Percentiles rank a stretch among this genome's conserved stretches.
phyloP scores from a whole-genome alignment of 1,284 basidiomycete genomes.

The Leccinum pallidistipes region DNA sequence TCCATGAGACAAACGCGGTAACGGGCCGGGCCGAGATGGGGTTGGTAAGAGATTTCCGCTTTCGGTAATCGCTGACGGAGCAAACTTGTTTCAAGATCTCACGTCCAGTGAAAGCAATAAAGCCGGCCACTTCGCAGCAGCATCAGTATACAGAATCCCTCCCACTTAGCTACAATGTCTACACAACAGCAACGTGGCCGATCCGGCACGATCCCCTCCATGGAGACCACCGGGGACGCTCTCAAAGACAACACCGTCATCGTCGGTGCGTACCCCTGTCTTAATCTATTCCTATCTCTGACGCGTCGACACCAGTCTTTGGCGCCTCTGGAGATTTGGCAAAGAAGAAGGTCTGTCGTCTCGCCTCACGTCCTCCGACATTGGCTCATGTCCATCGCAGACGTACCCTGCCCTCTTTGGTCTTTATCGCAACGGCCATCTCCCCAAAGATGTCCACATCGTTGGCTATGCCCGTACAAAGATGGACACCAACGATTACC shows the following conservation, averaged over 20 bases:
- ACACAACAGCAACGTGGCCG: constrained; percentile 47
- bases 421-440: constrained; percentile 77
- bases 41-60: constrained; percentile 2
- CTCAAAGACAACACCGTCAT: constrained; percentile 88
- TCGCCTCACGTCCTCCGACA: constrained; percentile 6
- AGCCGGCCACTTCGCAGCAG: constrained; percentile 3
- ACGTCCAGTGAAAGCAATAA: constrained; percentile 29
- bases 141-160: background rate
- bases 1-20: constrained; percentile 25
- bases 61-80: constrained; percentile 22
- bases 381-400: constrained; percentile 41
- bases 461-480: constrained; percentile 95
- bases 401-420: constrained; percentile 94
- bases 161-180: constrained; percentile 36
- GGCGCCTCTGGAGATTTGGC: constrained; percentile 98
- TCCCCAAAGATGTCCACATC: constrained; percentile 84
- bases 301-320: constrained; percentile 59
- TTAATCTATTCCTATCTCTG: constrained; percentile 11
- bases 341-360: constrained; percentile 89
- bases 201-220: constrained; percentile 83
- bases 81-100: constrained; percentile 12
- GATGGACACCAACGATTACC: constrained; percentile 87
- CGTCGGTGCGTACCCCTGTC: constrained; percentile 58
- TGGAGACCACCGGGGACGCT: constrained; percentile 71
- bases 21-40: constrained; percentile 14